Conservation (phyloP, 257 asterid species). For the Osmanthus fragrans region DNA sequence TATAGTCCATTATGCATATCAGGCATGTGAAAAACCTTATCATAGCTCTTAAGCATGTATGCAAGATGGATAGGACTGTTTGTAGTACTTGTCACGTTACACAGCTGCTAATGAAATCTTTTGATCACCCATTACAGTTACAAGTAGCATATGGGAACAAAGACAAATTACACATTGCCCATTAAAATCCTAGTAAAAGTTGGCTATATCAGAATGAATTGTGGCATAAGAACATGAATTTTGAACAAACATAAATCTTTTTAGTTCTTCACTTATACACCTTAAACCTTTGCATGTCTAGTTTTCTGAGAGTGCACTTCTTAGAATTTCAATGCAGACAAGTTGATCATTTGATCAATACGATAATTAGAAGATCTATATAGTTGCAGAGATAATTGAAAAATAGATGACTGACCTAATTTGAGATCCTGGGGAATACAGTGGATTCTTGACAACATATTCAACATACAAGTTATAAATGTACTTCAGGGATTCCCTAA, state of each 20-base stretch:
- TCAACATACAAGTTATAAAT: slow-evolving; percentile 92
- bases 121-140: not conserved
- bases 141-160: too few relatives aligned
- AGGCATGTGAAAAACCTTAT: not conserved
- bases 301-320: not conserved
- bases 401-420: slow-evolving; percentile 40
- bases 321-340: too few relatives aligned
- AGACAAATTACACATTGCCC: too few relatives aligned
- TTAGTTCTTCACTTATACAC: too few relatives aligned
- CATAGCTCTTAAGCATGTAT: not conserved
- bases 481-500: slow-evolving; percentile 83
- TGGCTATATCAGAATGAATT: too few relatives aligned
- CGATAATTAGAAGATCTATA: not conserved
- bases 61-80: not conserved
- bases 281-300: too few relatives aligned
- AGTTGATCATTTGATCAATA: too few relatives aligned
- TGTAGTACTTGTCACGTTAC: not conserved
- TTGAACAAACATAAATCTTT: too few relatives aligned
- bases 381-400: too few relatives aligned
- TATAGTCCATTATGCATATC: not conserved
- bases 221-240: too few relatives aligned
- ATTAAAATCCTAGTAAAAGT: too few relatives aligned
- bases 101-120: not conserved
- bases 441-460: slow-evolving; percentile 89
- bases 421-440: slow-evolving; percentile 76